Conservation (phyloP, 164 flowering plant genomes). For the Euptelea pleiosperma region DNA sequence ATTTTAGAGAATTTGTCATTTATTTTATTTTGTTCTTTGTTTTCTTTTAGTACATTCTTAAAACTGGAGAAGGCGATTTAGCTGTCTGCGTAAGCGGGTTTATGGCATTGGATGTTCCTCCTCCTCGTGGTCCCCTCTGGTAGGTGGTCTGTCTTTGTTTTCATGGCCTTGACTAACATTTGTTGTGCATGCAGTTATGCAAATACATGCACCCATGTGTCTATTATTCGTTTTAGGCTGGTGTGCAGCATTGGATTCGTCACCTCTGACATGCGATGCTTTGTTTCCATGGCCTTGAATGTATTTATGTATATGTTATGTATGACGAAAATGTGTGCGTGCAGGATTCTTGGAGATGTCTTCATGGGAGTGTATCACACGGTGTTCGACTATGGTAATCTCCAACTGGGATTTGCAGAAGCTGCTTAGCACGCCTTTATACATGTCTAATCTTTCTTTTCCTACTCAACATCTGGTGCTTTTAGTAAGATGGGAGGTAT, state of each 20-base stretch:
- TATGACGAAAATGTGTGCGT: neutral
- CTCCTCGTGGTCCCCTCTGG: slow-evolving; percentile 73
- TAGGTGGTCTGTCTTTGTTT: slow-evolving; percentile 13
- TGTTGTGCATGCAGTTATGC: too few species aligned
- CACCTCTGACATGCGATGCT: too few species aligned
- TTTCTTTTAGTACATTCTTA: slow-evolving; percentile 52
- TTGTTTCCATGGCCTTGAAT: too few species aligned
- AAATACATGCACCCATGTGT: too few species aligned
- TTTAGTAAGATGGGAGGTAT: too few species aligned
- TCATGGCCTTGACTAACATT: too few species aligned
- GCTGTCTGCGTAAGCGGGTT: slow-evolving; percentile 65
- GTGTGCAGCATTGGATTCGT: too few species aligned
- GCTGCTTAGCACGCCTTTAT: slow-evolving; percentile 13
- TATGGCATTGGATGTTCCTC: slow-evolving; percentile 58
- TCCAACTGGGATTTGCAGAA: slow-evolving; percentile 43
- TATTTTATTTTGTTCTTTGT: neutral
- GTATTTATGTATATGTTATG: neutral
- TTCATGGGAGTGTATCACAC: slow-evolving; percentile 58
- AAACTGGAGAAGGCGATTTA: slow-evolving; percentile 42
- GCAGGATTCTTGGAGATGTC: slow-evolving; percentile 47
- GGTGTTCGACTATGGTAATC: slow-evolving; percentile 51
- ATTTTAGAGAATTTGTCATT: neutral
- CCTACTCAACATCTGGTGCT: too few species aligned
- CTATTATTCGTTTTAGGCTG: too few species aligned
- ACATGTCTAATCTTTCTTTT: neutral